Base-by-base conservation (phyloP, 495 filamentous ascomycete species). In the Xylaria telfairii region DNA sequence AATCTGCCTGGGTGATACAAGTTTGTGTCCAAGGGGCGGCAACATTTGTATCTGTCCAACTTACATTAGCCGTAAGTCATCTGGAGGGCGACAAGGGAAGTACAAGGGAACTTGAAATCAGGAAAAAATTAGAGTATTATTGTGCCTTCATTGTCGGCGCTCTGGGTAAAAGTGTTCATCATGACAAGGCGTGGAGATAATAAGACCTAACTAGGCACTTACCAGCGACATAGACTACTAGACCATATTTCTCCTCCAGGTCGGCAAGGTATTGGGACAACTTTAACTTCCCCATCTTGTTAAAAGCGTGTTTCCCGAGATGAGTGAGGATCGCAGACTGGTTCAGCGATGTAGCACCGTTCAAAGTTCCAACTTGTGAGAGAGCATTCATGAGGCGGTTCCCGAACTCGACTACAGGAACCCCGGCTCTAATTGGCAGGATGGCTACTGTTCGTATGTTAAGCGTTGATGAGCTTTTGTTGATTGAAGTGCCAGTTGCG, bases 11-110 rank as follows among this genome's bases (percentile, higher is more conserved):
- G 30, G 91, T 89, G 73, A 99, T 98, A 75, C 96, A 99, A 1
- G 96, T 98, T 78, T 98, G 95, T 3, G 96, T 99, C 96, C 96
- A 99, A 12, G 96, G 96, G 0, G 96, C 89, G 76, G 96, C 97
- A 68, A 98, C 94, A 69, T 90, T 96, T 37, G 95, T 98, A 76
- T 98, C 86, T 88, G 39, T 39, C n/a, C 56, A 12, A 30, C 3
- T 71, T 80, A 34, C 37, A 56, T 70, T 72, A 81, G 76, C 24
- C 53, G 26, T 32, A 5, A 6, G 28, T 47, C 17, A 53, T 60
- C 21, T 34, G 1, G 32, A 41, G 53, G 1, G 28, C 8, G 19
- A 41, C 19, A 63, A 64, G n/a, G n/a, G 12, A 41, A 63, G 19
- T 21, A 44, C 56, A 70, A 60, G 24, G 61, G 42, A 34, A 41